Percentiles rank a stretch among this genome's conserved stretches.
Conservation (phyloP, 257 asterid species). For the Salvia splendens region DNA sequence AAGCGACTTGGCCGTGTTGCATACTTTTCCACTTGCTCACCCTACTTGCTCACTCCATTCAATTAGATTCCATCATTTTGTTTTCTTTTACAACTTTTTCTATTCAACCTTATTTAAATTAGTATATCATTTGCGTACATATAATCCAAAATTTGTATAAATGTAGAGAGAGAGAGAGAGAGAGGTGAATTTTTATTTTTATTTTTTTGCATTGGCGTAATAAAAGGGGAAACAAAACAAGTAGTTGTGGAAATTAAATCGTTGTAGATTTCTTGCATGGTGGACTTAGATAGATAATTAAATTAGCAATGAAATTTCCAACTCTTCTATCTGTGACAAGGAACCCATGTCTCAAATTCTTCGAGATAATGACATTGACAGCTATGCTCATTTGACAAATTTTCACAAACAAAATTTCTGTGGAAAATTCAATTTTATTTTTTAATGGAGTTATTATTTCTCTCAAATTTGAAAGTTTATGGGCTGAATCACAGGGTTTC, state of each 20-base stretch:
- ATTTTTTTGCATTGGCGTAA: neutral
- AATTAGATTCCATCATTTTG: constrained; percentile 23
- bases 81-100: constrained; percentile 4
- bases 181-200: too few relatives aligned
- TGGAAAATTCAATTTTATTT: neutral
- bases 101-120: neutral
- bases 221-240: neutral
- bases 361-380: constrained; percentile 17
- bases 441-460: neutral
- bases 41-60: constrained; percentile 29
- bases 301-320: constrained; percentile 13
- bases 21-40: constrained; percentile 32
- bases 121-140: too few relatives aligned
- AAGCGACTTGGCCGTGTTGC: constrained; percentile 45
- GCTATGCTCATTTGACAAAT: constrained; percentile 19
- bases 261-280: constrained; percentile 25
- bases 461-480: neutral
- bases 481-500: neutral
- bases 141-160: too few relatives aligned
- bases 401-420: neutral
- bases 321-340: constrained; percentile 31
- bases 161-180: too few relatives aligned
- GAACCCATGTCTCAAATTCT: constrained; percentile 21
- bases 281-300: constrained; percentile 25
- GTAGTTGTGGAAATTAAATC: constrained; percentile 9